Conservation (phyloP, 2,329 filamentous ascomycete species). For the Cytospora piceae region DNA sequence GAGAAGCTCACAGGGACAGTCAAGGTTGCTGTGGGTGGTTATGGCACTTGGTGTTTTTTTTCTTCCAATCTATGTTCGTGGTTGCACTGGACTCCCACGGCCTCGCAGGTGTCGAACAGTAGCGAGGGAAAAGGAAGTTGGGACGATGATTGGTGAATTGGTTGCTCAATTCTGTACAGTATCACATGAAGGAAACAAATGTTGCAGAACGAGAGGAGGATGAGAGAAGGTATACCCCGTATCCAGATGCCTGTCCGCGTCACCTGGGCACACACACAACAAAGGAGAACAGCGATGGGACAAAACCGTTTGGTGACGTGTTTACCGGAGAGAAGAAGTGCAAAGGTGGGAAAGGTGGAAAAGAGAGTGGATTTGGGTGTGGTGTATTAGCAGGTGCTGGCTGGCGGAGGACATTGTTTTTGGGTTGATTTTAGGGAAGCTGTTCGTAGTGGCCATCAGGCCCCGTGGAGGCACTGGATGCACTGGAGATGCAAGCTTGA, state of each 20-base stretch:
- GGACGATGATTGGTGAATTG: not conserved
- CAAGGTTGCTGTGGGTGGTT: slow-evolving; percentile 16
- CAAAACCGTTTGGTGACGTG: slow-evolving; percentile 3
- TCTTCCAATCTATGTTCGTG: not conserved
- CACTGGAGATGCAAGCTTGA: slow-evolving; percentile 11
- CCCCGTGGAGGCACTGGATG: not conserved
- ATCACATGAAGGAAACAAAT: not conserved
- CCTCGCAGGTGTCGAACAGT: not conserved
- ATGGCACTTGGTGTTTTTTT: slow-evolving; percentile 8
- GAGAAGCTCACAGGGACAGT: not conserved
- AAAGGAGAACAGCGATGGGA: slow-evolving; percentile 1
- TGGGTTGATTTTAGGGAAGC: slow-evolving; percentile 12
- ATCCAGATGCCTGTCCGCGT: not conserved
- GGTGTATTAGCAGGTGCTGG: slow-evolving; percentile 11
- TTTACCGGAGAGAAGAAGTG: slow-evolving; percentile 4
- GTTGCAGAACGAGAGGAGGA: not conserved
- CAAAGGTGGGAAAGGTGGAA: slow-evolving; percentile 18
- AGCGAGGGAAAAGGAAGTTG: not conserved
- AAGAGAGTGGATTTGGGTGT: slow-evolving; percentile 16
- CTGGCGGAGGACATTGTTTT: slow-evolving; percentile 20
- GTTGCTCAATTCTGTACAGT: not conserved
- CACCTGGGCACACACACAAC: not conserved
- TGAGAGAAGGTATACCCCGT: not conserved
- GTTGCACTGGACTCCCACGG: not conserved
- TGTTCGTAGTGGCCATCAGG: not conserved